Base-by-base conservation (phyloP, 768 basidiomycete genomes). In the Stropharia rugosoannulata region DNA sequence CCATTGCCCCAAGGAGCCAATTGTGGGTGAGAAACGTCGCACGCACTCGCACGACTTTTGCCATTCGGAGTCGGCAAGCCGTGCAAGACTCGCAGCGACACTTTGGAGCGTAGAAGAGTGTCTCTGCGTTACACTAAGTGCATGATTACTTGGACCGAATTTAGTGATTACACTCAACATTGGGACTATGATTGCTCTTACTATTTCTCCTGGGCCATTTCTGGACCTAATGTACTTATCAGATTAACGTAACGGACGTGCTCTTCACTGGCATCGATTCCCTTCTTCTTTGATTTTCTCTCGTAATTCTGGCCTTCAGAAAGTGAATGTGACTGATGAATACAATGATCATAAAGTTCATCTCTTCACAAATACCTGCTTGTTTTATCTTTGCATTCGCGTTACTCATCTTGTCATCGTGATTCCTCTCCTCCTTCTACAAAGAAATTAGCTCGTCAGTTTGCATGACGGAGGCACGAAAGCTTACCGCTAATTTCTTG, bases 11-110 rank as follows among this genome's bases (percentile, higher is more conserved):
- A 92, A 74, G n/a, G 75, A 76, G 0, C 89, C 90, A 35, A 93
- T 76, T 11, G 78, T 79, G 0, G 88, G 84, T 12, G 86, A 79
- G 60, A 82, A 81, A 5, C 84, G 77, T 40, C 89, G 81, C 19
- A 91, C 80, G n/a, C 77, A 77, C 73, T 92, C 90, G 61, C 87
- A 89, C 11, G 80, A 71, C 37, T 83, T 83, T 19, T 80, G 65
- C 90, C 90, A 93, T 70, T 91, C 88, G 5, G 84, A 83, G 54
- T 93, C 89, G 1, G 89, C 89, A n/a, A 91, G 73, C 22, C 87
- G 79, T 8, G 86, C 77, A 16, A 93, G 72, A 55, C 77, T 80
- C 0, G 85, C 83, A 2, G 88, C 89, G 12, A 90, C 75, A 56
- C 70, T 79, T 49, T 81, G 84, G 1, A 83, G 85, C 0, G 82